A percentile compares a stretch with the other conserved stretches of the same genome.
Evolutionary conservation across 1,284 basidiomycete species (phyloP).

Genomic region (Wolfiporia cocos): DNA sequence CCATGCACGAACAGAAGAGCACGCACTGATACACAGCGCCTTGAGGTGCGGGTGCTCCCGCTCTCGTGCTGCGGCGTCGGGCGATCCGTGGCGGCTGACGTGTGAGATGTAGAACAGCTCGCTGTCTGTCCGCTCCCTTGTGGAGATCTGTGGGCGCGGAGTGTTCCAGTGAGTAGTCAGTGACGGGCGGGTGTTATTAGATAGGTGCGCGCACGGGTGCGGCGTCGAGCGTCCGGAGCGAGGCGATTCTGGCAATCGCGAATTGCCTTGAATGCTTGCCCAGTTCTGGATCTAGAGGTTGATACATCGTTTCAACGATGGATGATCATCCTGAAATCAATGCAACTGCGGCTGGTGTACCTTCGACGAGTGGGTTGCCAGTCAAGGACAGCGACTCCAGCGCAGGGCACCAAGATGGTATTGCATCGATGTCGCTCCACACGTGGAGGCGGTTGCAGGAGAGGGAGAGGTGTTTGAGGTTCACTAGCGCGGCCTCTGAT

Average conservation of each 20-base stretch:
- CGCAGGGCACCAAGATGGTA: constrained; percentile 60
- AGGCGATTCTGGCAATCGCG: constrained; percentile 67
- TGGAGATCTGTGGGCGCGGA: constrained; percentile 45
- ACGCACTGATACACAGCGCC: constrained; percentile 58
- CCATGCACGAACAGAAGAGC: not conserved
- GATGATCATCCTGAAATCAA: not conserved
- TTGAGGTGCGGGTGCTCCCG: constrained; percentile 58
- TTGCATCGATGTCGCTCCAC: constrained; percentile 70
- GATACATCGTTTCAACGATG: constrained; percentile 6
- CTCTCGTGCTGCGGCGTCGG: constrained; percentile 37
- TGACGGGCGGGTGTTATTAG: not conserved
- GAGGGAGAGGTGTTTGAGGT: constrained; percentile 52
- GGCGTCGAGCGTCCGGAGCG: constrained; percentile 63
- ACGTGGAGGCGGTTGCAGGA: constrained; percentile 52
- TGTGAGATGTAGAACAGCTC: constrained; percentile 81
- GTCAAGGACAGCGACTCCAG: constrained; percentile 53
- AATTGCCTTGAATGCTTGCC: constrained; percentile 54
- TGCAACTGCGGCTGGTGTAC: constrained; percentile 26
- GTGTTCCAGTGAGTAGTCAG: constrained; percentile 12
- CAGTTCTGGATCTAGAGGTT: constrained; percentile 30
- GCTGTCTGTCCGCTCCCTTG: constrained; percentile 75
- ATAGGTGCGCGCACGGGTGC: constrained; percentile 42
- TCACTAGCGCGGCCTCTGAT: constrained; percentile 17
- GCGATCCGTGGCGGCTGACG: constrained; percentile 39
- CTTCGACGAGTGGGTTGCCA: constrained; percentile 57